Percentiles rank a stretch among this genome's conserved stretches.
Evolutionary conservation across 768 basidiomycete species (phyloP).

Genomic region (Leccinellum luteum): DNA sequence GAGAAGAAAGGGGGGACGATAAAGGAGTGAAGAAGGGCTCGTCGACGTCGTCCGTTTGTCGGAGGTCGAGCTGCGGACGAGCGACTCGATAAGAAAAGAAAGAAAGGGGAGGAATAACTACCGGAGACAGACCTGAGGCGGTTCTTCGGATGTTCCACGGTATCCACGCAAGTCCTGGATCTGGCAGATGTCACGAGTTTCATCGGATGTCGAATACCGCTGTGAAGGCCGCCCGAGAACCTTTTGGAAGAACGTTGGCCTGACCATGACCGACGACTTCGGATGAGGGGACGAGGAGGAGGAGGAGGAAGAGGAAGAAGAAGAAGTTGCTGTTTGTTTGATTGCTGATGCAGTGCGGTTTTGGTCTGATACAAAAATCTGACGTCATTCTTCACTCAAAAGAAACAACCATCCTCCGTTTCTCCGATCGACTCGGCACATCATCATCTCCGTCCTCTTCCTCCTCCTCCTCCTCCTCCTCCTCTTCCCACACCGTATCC

Average conservation of each 20-base stretch:
- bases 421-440: constrained; percentile 16
- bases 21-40: constrained; percentile 51
- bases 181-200: constrained; percentile 5
- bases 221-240: constrained; percentile 65
- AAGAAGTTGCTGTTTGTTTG: neutral
- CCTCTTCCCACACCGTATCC: constrained; percentile 36
- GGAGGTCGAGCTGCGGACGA: constrained; percentile 15
- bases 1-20: constrained; percentile 18
- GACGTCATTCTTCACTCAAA: constrained; percentile 40
- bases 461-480: constrained; percentile 38
- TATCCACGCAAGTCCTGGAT: constrained; percentile 1
- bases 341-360: constrained; percentile 12
- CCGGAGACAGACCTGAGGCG: constrained; percentile 18
- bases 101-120: neutral
- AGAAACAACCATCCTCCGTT: no score
- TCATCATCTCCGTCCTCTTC: constrained; percentile 34
- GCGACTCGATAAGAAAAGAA: constrained; percentile 5
- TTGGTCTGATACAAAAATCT: constrained; percentile 23
- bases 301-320: neutral
- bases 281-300: constrained; percentile 4
- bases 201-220: constrained; percentile 42
- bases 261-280: constrained; percentile 40
- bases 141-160: constrained; percentile 13
- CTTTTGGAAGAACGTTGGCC: constrained; percentile 57
- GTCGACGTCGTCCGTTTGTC: constrained; percentile 31